Base-by-base conservation (phyloP, 1,284 basidiomycete genomes). In the Coniferiporia weirii region DNA sequence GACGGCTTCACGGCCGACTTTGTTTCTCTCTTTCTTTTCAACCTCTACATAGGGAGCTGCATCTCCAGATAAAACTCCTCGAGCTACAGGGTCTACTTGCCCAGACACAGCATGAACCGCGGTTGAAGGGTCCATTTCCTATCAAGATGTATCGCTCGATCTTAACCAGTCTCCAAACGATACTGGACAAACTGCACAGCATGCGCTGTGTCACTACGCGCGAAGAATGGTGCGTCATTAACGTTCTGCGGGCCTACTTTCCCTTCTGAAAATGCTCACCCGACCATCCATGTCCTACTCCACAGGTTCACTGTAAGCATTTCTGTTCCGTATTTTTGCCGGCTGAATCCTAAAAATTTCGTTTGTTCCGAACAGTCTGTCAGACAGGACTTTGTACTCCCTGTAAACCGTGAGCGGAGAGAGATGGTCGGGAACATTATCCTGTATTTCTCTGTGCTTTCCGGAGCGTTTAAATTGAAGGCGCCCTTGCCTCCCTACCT, bases 341-440 rank as follows among this genome's bases (percentile, higher is more conserved):
- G 27, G 27, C 5, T 27, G 3, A 27, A 27, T 27, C 5, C 27
- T 27, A 27, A 27, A 27, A 27, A 27, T 2, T 27, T 27, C 27
- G 27, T 27, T 27, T 27, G 5, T 27, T 27, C 27, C 27, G 5
- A 27, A 27, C 27, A 91, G 83, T 83, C 77, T 55, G 89, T 98
- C 22, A 81, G 91, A 45, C 74, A 80, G 44, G 90, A 94, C 54
- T 98, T 97, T 67, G 91, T 98, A 59, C 72, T 93, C 1, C 95
- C 94, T 0, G 93, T 95, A 50, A 95, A 91, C 68, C 80, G 76
- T 64, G 87, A 95, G 66, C 81, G 95, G 19, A 83, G 90, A 4
- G 94, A 97, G 69, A 93, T 98, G 88, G 89, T 87, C 49, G 95
- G 95, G 38, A 97, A 94, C 71, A 89, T 98, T 59, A 89, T 98